Evolutionary conservation across 2,329 filamentous ascomycete genomes (phyloP), one percentile per base, ranked within the genome.

Genomic region (Hirsutella minnesotensis): DNA sequence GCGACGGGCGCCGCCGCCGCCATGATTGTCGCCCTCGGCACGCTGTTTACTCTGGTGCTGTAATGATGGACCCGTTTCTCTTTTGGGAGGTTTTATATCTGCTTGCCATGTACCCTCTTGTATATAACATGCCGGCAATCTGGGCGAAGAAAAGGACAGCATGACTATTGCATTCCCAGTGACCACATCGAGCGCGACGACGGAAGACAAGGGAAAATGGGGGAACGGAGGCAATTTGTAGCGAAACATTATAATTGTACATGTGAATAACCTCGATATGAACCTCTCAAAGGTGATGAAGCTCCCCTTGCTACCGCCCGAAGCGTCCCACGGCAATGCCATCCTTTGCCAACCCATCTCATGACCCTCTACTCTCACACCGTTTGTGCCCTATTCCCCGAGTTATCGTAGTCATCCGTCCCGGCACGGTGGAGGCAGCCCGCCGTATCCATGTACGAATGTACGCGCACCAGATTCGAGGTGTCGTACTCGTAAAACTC

Each of bases 401-500:
- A 35, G 21, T 21, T 24, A 10, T 37, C 24, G n/a, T 22, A 15
- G 18, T 10, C n/a, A 18, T 33, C 27, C 9, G 13, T 9, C 29
- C 18, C 15, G 22, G 12, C 9, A n/a, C 35, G 20, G 13, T 42
- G 21, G 10, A 22, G 16, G 20, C 12, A 39, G 20, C n/a, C 8
- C 19, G 41, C 21, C 4, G 38, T 20, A 18, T 27, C 24, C 45
- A 52, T 51, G 36, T 49, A 51, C 16, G 45, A 42, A 45, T 50
- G 47, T 35, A 43, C 43, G 16, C 44, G 47, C 10, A 44, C 15
- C 12, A 45, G 38, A 2, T 29, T 19, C 35, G 39, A 27, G 10
- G 37, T 24, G 5, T 55, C 51, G 15, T 44, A 34, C 40, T 55
- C 54, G 39, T 52, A 47, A 41, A 50, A 56, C 20, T 57, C 54